Percentiles rank a stretch among this genome's conserved stretches.
These are phyloP conservation scores for Nigrospora osmanthi DNA, from an alignment of 2,329 filamentous ascomycete genomes.

Conservation along the genomic window DNA sequence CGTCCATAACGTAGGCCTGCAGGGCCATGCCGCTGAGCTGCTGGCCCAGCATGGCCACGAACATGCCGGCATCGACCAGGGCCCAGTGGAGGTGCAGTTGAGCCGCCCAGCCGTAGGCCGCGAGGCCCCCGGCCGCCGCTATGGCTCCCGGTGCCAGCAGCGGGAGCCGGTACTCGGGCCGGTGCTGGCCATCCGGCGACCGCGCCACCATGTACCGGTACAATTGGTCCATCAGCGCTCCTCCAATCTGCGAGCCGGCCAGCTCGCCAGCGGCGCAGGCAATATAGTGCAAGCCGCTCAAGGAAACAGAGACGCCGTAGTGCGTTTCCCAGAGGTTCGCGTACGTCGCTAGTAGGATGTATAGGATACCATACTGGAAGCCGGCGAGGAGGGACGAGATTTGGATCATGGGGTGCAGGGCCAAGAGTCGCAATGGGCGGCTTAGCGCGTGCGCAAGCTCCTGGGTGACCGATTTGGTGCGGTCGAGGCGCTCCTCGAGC, in stretches of 20 bases:
- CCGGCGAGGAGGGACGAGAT: background rate
- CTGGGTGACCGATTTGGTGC: background rate
- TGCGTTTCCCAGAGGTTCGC: background rate
- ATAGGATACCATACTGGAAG: background rate
- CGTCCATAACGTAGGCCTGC: constrained; percentile 33
- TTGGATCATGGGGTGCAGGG: background rate
- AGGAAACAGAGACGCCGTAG: background rate
- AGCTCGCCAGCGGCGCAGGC: background rate
- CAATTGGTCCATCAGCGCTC: background rate
- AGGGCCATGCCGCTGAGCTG: constrained; percentile 22
- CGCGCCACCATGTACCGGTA: background rate
- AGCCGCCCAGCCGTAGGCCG: background rate
- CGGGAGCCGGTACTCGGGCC: background rate
- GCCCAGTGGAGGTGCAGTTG: constrained; percentile 14
- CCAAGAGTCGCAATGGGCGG: background rate
- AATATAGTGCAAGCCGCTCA: background rate
- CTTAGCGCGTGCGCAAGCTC: background rate
- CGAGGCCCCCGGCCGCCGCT: background rate
- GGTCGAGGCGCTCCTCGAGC: background rate
- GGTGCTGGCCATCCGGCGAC: background rate
- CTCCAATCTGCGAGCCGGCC: background rate
- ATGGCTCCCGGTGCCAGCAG: background rate
- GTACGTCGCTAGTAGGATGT: background rate
- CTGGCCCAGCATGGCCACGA: constrained; percentile 22
- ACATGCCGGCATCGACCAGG: constrained; percentile 26